Evolutionary conservation across 345 rosid genomes (phyloP).

Genomic region (Excoecaria cochinchinensis): DNA sequence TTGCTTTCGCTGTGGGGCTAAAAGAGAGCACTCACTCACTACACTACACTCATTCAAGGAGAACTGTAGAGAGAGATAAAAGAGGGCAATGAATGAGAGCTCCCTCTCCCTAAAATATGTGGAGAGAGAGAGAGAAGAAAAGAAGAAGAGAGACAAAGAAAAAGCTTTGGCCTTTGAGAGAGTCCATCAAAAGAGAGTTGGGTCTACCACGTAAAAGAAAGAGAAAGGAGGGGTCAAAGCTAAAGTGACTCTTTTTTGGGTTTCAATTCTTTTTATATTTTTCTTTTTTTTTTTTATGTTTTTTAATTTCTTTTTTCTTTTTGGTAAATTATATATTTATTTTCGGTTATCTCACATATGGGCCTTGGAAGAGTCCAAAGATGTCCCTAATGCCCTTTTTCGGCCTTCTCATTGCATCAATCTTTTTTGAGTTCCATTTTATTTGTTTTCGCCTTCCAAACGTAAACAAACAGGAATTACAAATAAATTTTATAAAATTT

Average conservation of each 20-base stretch:
- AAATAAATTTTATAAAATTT: too few relatives aligned
- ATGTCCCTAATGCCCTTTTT: constrained; percentile 15
- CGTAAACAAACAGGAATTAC: too few relatives aligned
- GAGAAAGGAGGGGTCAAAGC: constrained; percentile 49
- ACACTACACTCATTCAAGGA: constrained; percentile 20
- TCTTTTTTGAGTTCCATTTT: too few relatives aligned
- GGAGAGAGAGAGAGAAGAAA: constrained; percentile 24
- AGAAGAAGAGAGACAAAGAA: neutral
- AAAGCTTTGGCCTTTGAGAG: constrained; percentile 23
- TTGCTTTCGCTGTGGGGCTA: constrained; percentile 29
- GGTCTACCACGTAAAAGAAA: constrained; percentile 48
- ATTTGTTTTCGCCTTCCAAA: too few relatives aligned
- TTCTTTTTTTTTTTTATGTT: neutral
- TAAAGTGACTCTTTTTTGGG: constrained; percentile 28
- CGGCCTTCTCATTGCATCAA: neutral
- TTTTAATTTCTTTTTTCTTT: neutral
- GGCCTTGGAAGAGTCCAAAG: constrained; percentile 25
- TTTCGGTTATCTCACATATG: neutral
- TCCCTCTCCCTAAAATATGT: constrained; percentile 45
- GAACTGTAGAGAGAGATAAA: constrained; percentile 38
- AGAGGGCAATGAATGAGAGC: constrained; percentile 26
- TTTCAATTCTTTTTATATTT: neutral
- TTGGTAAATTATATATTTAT: neutral
- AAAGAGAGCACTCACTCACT: constrained; percentile 25
- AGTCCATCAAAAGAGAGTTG: constrained; percentile 12